Evolutionary conservation across 768 basidiomycete species (phyloP), one percentile per base, ranked within the genome.

Genomic region (Psilocybe tampanensis): DNA sequence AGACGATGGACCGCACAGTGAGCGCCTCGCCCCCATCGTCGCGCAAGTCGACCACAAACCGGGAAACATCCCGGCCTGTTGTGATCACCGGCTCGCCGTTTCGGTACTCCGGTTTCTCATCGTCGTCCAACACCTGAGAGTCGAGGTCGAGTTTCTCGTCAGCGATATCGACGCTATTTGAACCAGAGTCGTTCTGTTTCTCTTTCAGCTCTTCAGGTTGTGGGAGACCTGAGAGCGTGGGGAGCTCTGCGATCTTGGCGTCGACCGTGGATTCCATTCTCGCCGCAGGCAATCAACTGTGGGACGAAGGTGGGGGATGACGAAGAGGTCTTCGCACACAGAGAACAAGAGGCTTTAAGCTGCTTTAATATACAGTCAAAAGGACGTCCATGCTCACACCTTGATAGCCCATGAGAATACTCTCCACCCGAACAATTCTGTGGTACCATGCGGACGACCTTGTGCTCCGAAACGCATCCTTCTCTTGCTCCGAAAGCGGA

Each of bases 11-110:
- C 22, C 85, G 74, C 62, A 86, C 79, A 0, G 84, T 86, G 23
- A 86, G 64, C 1, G 85, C 76, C 17, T 73, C 69, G 50, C 85
- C 85, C 12, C 76, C 81, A 61, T 86, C 84, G 66, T 87, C 86
- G 22, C 83, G 76, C 19, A 80, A 43, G 62, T 85, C 84, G 56
- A 86, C 74, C n/a, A 80, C 77, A 59, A 77, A 83, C 26, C 73
- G 73, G 0, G 83, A 83, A 54, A 85, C 81, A 62, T 85, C 83
- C 44, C 59, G 65, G 32, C 83, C 83, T 45, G 69, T 74, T 3
- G 69, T 74, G 48, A 78, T 71, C n/a, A 78, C 70, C 1, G 76
- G 75, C 65, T 78, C 77, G 24, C 76, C 76, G 21, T 77, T 74
- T 44, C 67, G 61, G 33, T 63, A 70, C 43, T 68, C 54, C 1